Evolutionary conservation across 805 yeast species (phyloP).

Genomic region (Lachancea nothofagi): DNA sequence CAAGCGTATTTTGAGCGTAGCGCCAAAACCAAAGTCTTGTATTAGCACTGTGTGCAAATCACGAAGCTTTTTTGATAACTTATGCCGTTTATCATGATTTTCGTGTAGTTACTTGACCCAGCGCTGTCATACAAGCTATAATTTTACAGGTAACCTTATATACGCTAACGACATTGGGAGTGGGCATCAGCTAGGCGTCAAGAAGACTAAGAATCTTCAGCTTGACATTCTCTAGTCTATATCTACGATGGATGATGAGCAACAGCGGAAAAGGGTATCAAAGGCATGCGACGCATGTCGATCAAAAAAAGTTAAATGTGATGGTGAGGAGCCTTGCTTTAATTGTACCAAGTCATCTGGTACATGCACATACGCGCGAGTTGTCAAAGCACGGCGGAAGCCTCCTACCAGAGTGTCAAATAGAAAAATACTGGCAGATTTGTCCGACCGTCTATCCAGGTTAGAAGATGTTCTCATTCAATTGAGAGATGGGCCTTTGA

Average conservation of each 20-base stretch:
- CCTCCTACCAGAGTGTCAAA: constrained; percentile 8
- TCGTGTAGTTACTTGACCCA: no score
- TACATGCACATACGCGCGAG: constrained; percentile 12
- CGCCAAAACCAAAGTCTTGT: no score
- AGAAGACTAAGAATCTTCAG: no score
- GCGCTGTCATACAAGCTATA: no score
- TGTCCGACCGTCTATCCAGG: constrained; percentile 5
- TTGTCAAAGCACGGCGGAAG: constrained; percentile 1
- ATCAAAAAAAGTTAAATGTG: constrained; percentile 15
- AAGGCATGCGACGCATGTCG: constrained; percentile 11
- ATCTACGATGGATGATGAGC: constrained; percentile 2
- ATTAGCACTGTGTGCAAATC: no score
- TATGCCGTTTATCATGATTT: no score
- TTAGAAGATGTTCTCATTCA: constrained; percentile 5
- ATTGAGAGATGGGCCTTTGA: constrained; percentile 2
- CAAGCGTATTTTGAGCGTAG: no score
- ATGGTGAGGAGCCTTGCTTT: constrained; percentile 21
- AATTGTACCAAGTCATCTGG: constrained; percentile 16
- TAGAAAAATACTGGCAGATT: constrained; percentile 3
- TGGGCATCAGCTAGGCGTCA: not conserved
- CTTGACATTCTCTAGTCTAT: no score
- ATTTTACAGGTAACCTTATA: not conserved
- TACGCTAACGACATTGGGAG: not conserved
- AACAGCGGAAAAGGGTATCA: constrained; percentile 8
- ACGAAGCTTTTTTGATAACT: no score